Evolutionary conservation across 805 yeast genomes (phyloP).

Genomic region (Candida palmyrensis): DNA sequence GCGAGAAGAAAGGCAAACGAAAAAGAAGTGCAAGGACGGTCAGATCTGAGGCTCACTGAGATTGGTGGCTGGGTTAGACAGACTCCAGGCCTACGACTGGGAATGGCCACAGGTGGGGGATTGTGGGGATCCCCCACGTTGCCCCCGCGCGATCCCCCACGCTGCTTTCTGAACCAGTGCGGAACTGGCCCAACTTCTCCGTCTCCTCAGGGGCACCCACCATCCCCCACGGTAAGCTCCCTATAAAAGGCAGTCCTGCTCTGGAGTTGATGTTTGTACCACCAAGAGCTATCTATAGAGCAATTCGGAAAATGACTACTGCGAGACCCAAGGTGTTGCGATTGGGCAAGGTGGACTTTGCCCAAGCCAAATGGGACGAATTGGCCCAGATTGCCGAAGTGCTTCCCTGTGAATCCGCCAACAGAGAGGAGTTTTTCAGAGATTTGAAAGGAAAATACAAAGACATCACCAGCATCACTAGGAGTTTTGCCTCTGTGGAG

Average conservation of each 20-base stretch:
- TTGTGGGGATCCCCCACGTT: constrained; percentile 3
- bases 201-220: too few relatives aligned
- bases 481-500: constrained; percentile 49
- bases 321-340: constrained; percentile 57
- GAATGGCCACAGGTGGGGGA: too few relatives aligned
- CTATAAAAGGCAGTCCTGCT: too few relatives aligned
- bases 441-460: constrained; percentile 42
- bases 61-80: too few relatives aligned
- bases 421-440: constrained; percentile 34
- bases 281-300: too few relatives aligned
- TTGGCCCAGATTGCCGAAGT: constrained; percentile 40
- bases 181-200: too few relatives aligned
- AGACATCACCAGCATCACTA: constrained; percentile 37
- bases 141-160: constrained; percentile 3
- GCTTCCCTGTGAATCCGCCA: constrained; percentile 27
- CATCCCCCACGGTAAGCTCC: too few relatives aligned
- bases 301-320: constrained; percentile 4
- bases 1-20: neutral
- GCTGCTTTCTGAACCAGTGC: too few relatives aligned
- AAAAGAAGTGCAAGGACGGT: neutral
- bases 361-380: constrained; percentile 62
- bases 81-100: too few relatives aligned
- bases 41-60: neutral
- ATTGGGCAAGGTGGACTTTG: constrained; percentile 57
- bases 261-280: too few relatives aligned